phyloP scores from a whole-genome alignment of 208 protist genomes.

The Eutreptiella sp. region DNA sequence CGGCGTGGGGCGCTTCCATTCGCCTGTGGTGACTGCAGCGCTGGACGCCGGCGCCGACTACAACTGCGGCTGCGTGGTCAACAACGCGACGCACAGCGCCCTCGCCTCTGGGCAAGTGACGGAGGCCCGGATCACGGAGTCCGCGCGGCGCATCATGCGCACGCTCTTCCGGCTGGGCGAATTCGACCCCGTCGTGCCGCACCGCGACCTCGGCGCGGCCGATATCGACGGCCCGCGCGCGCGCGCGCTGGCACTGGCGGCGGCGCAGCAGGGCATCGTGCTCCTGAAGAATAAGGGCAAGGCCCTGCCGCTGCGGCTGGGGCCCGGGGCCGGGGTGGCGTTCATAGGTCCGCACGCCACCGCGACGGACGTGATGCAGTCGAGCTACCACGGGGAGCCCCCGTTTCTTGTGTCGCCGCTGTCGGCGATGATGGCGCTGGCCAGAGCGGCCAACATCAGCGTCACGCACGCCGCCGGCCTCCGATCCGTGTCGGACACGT shows the following conservation, averaged over 20 bases:
- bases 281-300: constrained; percentile 14
- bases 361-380: constrained; percentile 3
- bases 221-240: background rate
- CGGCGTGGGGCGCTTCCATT: no score
- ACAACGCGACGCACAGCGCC: background rate
- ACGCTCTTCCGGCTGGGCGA: constrained; percentile 3
- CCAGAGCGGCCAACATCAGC: no score
- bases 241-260: background rate
- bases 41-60: constrained; percentile 5
- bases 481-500: no score
- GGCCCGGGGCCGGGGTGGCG: background rate
- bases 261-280: constrained; percentile 16
- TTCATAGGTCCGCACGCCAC: constrained; percentile 12
- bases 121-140: background rate
- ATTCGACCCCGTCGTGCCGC: background rate
- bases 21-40: no score
- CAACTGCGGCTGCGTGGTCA: constrained; percentile 5
- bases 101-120: background rate
- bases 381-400: constrained; percentile 38
- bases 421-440: background rate
- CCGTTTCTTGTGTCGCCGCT: background rate
- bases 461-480: no score
- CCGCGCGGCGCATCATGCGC: background rate
- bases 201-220: background rate
- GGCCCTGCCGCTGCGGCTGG: background rate